Evolutionary conservation across 1,139 yeast species (phyloP), one percentile per base, ranked within the genome.

Genomic region (Yamadazyma taylorii): DNA sequence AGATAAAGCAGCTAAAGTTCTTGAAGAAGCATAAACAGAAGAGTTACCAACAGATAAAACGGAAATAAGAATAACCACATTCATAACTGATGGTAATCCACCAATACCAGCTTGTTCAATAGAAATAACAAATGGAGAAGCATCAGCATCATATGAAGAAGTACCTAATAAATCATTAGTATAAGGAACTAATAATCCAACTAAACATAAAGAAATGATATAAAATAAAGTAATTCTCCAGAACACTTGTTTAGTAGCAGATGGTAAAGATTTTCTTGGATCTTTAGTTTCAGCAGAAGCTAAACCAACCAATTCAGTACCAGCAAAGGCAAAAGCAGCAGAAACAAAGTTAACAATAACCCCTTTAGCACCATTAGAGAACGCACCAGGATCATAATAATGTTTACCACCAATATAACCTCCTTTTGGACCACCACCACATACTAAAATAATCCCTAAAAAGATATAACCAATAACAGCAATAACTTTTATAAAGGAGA

Each of bases 1-100:
- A 33, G 96, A 87, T 47, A 89, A 70, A 11, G 95, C 85, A 46
- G 85, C 82, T 47, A 88, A 63, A 16, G 95, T 80, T 72, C 96
- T 79, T 25, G 95, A 85, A 40, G 89, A 78, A 23, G 83, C 95
- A 50, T 73, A 81, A 17, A 81, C 85, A 9, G 83, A 75, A 17
- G 81, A 73, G 46, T 61, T 61, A 35, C 75, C 76, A 39, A 71
- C 75, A n/a, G 76, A 70, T 34, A 69, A 61, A 30, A 70, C 75
- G 11, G 75, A 61, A 36, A 71, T 49, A 58, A 71, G 60, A 40
- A 71, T 70, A 35, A 71, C 76, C 3, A 65, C 76, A 46, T 71
- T 71, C 73, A 71, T 69, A 31, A 71, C 73, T 12, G 68, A 62
- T 21, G 75, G 75, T 40, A 71, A 62, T 4, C 73, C 76, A 17